Percentiles rank a stretch among this genome's conserved stretches.
Conservation (phyloP, 2,329 filamentous ascomycete species). For the Coniochaeta sp. region DNA sequence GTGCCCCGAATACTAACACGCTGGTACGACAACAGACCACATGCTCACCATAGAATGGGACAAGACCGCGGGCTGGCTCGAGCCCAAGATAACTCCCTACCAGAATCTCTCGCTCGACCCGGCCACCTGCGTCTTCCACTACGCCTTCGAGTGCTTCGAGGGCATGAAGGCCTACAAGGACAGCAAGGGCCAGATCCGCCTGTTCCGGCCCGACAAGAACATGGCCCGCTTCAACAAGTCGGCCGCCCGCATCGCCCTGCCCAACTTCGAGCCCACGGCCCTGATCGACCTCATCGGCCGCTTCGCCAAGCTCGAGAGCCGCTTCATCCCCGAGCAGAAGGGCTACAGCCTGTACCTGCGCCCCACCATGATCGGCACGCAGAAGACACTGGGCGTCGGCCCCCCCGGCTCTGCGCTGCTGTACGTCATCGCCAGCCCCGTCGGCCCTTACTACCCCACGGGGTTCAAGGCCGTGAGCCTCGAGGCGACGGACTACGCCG, state of each 20-base stretch:
- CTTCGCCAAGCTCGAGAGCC: conserved; percentile 72
- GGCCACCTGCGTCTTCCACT: conserved; percentile 95
- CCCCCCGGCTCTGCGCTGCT: conserved; percentile 88
- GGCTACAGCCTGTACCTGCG: conserved; percentile 95
- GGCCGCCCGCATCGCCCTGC: conserved; percentile 82
- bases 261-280: conserved; percentile 68
- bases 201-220: conserved; percentile 94
- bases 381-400: conserved; percentile 85
- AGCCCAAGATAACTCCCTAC: conserved; percentile 82
- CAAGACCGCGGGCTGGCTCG: conserved; percentile 71
- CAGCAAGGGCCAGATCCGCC: conserved; percentile 64
- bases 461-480: conserved; percentile 96
- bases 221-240: conserved; percentile 94
- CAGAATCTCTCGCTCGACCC: conserved; percentile 96
- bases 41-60: conserved; percentile 97
- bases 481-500: conserved; percentile 93
- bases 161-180: conserved; percentile 99
- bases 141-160: conserved; percentile 96
- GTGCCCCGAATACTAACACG: neutral
- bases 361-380: conserved; percentile 95
- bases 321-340: conserved; percentile 79
- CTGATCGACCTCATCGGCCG: conserved; percentile 76
- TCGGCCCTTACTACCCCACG: conserved; percentile 96
- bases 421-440: conserved; percentile 91
- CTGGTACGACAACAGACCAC: conserved; percentile 59